These are phyloP conservation scores for Neurospora intermedia DNA, from an alignment of 495 filamentous ascomycete genomes.

Conservation along the genomic window DNA sequence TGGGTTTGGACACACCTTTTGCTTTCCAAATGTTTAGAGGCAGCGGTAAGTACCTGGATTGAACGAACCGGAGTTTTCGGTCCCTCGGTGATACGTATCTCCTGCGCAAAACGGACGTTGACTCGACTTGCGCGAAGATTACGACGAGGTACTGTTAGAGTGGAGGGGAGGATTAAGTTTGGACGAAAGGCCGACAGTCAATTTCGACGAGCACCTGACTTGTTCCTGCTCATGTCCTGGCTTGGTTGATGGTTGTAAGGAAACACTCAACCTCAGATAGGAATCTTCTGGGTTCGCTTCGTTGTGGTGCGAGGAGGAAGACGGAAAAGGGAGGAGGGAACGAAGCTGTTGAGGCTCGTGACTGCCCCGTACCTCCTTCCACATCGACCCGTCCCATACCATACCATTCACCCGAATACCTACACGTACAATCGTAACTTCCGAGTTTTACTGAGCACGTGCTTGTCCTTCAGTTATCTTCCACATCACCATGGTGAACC, in stretches of 20 bases:
- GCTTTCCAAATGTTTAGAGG: neutral
- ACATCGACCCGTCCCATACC: neutral
- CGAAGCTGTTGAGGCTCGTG: neutral
- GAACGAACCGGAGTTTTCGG: neutral
- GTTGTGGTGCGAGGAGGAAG: neutral
- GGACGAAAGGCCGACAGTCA: neutral
- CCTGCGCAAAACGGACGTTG: neutral
- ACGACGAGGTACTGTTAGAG: neutral
- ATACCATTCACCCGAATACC: no score
- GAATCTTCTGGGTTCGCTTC: neutral
- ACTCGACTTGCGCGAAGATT: neutral
- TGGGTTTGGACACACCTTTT: neutral
- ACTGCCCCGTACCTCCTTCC: neutral
- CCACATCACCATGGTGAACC: neutral
- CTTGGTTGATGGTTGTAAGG: neutral
- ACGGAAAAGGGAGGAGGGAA: neutral
- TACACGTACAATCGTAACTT: neutral
- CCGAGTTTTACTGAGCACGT: neutral
- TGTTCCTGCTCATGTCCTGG: neutral
- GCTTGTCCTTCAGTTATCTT: neutral
- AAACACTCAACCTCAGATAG: neutral
- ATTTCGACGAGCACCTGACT: neutral
- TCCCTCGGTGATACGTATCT: neutral
- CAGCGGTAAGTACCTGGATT: neutral
- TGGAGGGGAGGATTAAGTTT: neutral